Conservation (phyloP, 129 eudicot species). For the Daucus carota region DH1_v3.0 NC_030384.2:9325001-9325500, state of each 20-base stretch:
- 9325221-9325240: background rate
- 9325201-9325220: background rate
- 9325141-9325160: no score
- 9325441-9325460: slow-evolving; percentile 13
- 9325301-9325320: background rate
- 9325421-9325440: background rate
- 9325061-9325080: no score
- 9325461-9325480: slow-evolving; percentile 99
- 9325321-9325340: slow-evolving; percentile 5
- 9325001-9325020: no score
- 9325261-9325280: background rate
- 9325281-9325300: background rate
- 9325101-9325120: no score
- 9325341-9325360: background rate
- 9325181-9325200: background rate
- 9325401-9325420: background rate
- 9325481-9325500: slow-evolving; percentile 91
- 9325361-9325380: background rate
- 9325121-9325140: no score
- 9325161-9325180: background rate
- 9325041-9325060: no score
- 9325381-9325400: background rate
- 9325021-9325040: no score
- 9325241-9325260: background rate
- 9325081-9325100: no score